These are phyloP conservation scores for Lepidium campestre DNA, from an alignment of 441 rosid species.

Conservation along the genomic window DNA sequence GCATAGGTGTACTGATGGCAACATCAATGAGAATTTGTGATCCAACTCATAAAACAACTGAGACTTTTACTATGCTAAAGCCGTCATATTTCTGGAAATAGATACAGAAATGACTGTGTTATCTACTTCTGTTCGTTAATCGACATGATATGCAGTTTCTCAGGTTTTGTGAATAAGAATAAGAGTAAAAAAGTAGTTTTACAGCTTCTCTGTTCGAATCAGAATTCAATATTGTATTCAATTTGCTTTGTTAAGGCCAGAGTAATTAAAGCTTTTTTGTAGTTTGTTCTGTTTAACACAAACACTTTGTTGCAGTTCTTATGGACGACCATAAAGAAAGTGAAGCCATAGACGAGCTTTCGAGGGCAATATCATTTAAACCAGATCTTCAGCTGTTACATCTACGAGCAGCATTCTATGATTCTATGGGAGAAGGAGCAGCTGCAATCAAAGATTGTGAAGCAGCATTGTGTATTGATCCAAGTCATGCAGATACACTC, in stretches of 20 bases:
- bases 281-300: neutral
- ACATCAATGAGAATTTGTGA: neutral
- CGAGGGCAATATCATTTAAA: slow-evolving; percentile 72
- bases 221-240: neutral
- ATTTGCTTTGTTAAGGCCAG: neutral
- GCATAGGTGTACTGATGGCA: neutral
- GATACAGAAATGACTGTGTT: neutral
- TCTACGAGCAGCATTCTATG: slow-evolving; percentile 90
- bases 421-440: slow-evolving; percentile 60
- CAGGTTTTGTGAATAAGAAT: neutral
- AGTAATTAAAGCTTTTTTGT: neutral
- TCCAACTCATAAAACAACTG: neutral
- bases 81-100: neutral
- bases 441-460: slow-evolving; percentile 75
- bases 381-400: slow-evolving; percentile 90
- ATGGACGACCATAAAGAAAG: slow-evolving; percentile 96
- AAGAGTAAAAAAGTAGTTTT: neutral
- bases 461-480: slow-evolving; percentile 93
- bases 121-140: neutral
- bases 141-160: neutral
- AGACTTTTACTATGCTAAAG: neutral
- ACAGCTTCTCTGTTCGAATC: neutral
- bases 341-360: slow-evolving; percentile 81
- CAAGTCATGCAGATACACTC: slow-evolving; percentile 50
- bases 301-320: slow-evolving; percentile 47